These are phyloP conservation scores for Xylariales sp. DNA, from an alignment of 2,329 filamentous ascomycete species.

Conservation along the genomic window DNA sequence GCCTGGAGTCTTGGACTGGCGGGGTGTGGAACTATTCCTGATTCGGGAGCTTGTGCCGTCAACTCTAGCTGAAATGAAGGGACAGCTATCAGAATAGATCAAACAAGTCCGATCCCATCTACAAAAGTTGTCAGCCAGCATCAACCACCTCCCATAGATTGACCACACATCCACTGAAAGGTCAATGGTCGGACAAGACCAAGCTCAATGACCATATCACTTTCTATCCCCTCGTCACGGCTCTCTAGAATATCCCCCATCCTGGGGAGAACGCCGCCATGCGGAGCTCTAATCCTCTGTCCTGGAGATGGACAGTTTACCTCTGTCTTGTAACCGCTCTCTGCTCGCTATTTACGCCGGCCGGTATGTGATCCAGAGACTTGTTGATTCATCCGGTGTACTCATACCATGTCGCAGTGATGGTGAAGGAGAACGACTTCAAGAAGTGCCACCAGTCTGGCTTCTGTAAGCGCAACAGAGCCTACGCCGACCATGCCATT, in stretches of 20 bases:
- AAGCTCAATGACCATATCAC: not conserved
- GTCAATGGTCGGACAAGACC: not conserved
- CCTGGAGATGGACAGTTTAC: constrained; percentile 60
- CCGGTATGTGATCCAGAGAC: constrained; percentile 46
- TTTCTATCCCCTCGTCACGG: constrained; percentile 17
- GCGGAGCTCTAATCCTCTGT: constrained; percentile 45
- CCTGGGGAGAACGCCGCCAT: constrained; percentile 35
- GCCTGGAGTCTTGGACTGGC: too few relatives aligned
- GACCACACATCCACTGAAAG: not conserved
- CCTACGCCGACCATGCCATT: constrained; percentile 73
- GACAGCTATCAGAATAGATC: not conserved
- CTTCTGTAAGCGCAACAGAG: constrained; percentile 94
- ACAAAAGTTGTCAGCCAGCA: not conserved
- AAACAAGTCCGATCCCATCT: not conserved
- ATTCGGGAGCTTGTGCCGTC: too few relatives aligned
- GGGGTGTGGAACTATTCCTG: too few relatives aligned
- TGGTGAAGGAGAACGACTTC: constrained; percentile 94
- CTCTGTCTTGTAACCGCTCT: constrained; percentile 56
- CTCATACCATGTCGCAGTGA: constrained; percentile 43
- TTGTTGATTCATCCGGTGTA: not conserved
- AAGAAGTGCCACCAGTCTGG: constrained; percentile 94
- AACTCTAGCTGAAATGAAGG: too few relatives aligned
- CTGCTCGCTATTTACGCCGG: constrained; percentile 56
- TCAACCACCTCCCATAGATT: not conserved
- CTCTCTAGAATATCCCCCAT: constrained; percentile 28